These are phyloP conservation scores for Mycena pura DNA, from an alignment of 768 basidiomycete genomes.

Conservation along the genomic window DNA sequence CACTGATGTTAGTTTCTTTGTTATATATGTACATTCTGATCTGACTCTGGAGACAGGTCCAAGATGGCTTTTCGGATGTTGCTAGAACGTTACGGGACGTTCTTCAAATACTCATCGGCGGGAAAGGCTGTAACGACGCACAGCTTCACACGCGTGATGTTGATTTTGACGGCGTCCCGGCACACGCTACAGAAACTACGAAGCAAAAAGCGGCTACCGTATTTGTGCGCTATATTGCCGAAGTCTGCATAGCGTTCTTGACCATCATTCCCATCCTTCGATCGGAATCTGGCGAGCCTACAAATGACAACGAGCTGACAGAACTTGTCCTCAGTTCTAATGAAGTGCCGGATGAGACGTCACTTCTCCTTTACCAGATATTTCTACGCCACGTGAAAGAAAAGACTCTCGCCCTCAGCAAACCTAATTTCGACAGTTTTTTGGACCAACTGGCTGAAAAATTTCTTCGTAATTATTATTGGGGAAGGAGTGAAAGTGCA, in stretches of 20 bases:
- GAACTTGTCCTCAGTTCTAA: constrained; percentile 57
- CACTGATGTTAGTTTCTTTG: constrained; percentile 60
- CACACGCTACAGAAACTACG: constrained; percentile 39
- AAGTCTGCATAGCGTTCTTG: constrained; percentile 65
- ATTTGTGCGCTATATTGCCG: constrained; percentile 45
- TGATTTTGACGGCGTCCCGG: constrained; percentile 61
- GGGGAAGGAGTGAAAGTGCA: constrained; percentile 58
- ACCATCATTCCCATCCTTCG: constrained; percentile 69
- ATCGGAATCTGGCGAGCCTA: constrained; percentile 60
- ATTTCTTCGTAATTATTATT: constrained; percentile 61
- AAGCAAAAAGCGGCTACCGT: constrained; percentile 34
- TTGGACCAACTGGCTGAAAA: constrained; percentile 55
- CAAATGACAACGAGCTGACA: constrained; percentile 66
- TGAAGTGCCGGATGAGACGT: constrained; percentile 49
- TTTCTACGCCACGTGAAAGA: constrained; percentile 63
- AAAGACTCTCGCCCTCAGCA: constrained; percentile 59
- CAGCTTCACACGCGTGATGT: constrained; percentile 34
- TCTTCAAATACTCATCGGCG: constrained; percentile 44
- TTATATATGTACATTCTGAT: not conserved
- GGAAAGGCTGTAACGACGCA: constrained; percentile 25
- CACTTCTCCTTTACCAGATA: constrained; percentile 63
- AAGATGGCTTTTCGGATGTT: constrained; percentile 47
- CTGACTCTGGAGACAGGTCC: constrained; percentile 50
- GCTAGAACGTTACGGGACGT: constrained; percentile 44
- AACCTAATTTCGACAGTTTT: constrained; percentile 57